Evolutionary conservation across 2,329 filamentous ascomycete species (phyloP), one percentile per base, ranked within the genome.

Genomic region (Acephala macrosclerotiorum): DNA sequence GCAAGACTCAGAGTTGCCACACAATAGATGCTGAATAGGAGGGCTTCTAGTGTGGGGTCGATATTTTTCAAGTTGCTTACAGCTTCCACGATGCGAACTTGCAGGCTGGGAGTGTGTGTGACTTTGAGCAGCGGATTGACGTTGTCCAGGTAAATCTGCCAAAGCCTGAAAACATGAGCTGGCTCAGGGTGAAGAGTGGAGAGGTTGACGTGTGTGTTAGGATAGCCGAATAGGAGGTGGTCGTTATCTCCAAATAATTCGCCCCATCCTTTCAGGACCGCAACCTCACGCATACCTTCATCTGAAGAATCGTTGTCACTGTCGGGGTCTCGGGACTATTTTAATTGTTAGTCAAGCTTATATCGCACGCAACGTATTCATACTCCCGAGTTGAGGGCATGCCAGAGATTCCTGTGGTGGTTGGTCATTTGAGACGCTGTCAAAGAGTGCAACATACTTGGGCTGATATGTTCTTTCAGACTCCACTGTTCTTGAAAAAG

Each of bases 61-160:
- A 92, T 77, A 49, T 81, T 82, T 14, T 80, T 78, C 22, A 89
- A 79, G 66, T 87, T 83, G 18, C 82, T 82, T 1, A 84, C 85
- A 1, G 89, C 89, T 65, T 91, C 85, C 42, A 91, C 83, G 8
- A 94, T 80, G 55, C 85, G 84, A 1, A 85, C 84, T 72, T 93
- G 89, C 3, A 93, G 77, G 0, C 88, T 88, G 0, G 91, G 91
- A 1, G 90, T 85, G 74, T 95, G 92, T 26, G 93, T 87, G 55
- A 89, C 73, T 75, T 94, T 94, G 70, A 88, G 87, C 55, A 93
- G 76, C 0, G 91, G 91, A 72, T 94, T 91, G 63, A 94, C 88
- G 67, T 92, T 89, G 58, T 92, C 88, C 6, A 93, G 79, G 70
- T 90, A 94, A 9, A 87, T 81, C 75, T 93, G 89, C 92, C 92